These are phyloP conservation scores for Luffa acutangula DNA, from an alignment of 306 rosid species.

Conservation along the genomic window DNA sequence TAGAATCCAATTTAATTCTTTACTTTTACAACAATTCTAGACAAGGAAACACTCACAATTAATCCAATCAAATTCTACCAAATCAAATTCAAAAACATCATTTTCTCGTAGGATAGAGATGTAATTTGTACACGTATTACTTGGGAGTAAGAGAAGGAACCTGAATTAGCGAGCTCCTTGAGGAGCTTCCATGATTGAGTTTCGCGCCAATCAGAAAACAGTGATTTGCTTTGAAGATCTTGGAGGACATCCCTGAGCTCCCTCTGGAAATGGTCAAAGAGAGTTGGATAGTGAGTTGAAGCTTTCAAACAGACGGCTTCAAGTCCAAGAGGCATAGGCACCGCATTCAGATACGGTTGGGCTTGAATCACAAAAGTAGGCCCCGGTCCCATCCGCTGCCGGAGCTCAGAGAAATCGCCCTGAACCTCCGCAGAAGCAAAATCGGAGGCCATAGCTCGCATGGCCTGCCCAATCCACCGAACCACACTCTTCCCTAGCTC, in stretches of 20 bases:
- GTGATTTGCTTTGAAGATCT: conserved; percentile 25
- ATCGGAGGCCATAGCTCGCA: conserved; percentile 64
- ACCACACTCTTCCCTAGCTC: conserved; percentile 60
- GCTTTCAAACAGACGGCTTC: conserved; percentile 58
- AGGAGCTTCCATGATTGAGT: conserved; percentile 67
- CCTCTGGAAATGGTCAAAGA: conserved; percentile 73
- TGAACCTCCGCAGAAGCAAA: conserved; percentile 43
- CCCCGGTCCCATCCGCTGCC: conserved; percentile 51
- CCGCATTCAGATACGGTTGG: conserved; percentile 59
- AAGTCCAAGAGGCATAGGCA: conserved; percentile 68
- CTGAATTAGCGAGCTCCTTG: conserved; percentile 62
- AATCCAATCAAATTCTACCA: background rate
- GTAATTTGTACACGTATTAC: background rate
- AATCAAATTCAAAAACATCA: background rate
- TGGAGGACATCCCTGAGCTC: conserved; percentile 68
- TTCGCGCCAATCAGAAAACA: conserved; percentile 33
- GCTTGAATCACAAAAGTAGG: conserved; percentile 57
- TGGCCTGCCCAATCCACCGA: conserved; percentile 51
- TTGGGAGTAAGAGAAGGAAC: conserved; percentile 10
- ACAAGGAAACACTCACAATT: background rate
- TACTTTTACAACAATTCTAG: background rate
- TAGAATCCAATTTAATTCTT: background rate
- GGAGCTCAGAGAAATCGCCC: conserved; percentile 40
- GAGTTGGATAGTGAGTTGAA: conserved; percentile 66
- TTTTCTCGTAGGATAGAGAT: background rate